phyloP scores from a whole-genome alignment of 345 rosid genomes.

The Brassica juncea region DNA sequence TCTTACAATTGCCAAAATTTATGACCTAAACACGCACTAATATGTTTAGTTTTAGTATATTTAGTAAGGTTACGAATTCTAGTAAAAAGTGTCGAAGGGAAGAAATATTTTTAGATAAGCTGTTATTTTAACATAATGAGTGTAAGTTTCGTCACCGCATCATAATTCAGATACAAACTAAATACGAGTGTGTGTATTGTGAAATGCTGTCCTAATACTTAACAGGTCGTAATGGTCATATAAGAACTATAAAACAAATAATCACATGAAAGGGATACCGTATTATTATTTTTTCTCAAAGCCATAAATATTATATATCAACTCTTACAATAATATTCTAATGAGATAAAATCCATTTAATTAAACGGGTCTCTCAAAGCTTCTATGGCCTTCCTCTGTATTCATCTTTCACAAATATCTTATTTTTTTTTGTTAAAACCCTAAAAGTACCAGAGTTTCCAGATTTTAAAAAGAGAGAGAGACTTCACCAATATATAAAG shows the following conservation, averaged over 20 bases:
- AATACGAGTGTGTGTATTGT: background rate
- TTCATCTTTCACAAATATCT: conserved; percentile 31
- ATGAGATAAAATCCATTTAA: conserved; percentile 1
- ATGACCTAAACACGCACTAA: background rate
- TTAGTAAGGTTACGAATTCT: background rate
- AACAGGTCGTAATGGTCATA: background rate
- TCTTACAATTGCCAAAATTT: background rate
- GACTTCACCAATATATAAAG: conserved; percentile 1
- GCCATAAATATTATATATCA: background rate
- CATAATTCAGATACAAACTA: background rate
- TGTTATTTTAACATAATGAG: background rate
- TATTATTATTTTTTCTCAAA: background rate
- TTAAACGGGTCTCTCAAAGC: conserved; percentile 16
- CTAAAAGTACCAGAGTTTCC: conserved; percentile 19
- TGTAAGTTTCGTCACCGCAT: background rate
- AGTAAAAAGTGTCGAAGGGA: background rate
- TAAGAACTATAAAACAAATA: background rate
- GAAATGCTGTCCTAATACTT: background rate
- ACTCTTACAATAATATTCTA: conserved; percentile 12
- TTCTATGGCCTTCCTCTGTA: conserved; percentile 32
- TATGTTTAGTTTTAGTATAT: background rate
- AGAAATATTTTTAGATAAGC: background rate
- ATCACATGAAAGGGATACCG: background rate
- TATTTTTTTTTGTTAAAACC: conserved; percentile 32
- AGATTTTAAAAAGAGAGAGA: conserved; percentile 6